A percentile compares a stretch with the other conserved stretches of the same genome.
phyloP scores from a whole-genome alignment of 768 basidiomycete species.

The Suillus plorans region DNA sequence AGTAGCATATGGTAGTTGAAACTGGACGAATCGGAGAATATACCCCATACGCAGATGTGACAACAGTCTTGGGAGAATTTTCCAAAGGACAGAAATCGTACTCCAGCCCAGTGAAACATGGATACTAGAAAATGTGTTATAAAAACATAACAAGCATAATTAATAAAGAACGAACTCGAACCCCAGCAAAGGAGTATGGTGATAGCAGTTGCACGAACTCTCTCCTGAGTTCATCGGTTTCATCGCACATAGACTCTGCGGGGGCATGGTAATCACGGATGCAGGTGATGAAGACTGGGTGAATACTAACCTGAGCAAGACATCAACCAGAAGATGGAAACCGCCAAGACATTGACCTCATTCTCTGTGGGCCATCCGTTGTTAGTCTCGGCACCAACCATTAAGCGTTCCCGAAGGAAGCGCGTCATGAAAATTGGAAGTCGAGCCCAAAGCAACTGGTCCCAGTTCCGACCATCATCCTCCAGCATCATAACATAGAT shows the following conservation, averaged over 20 bases:
- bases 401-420: slow-evolving; percentile 41
- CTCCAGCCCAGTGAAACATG: slow-evolving; percentile 42
- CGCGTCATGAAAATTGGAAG: slow-evolving; percentile 39
- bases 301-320: slow-evolving; percentile 35
- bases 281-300: not conserved
- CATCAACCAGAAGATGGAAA: slow-evolving; percentile 49
- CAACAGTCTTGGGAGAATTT: slow-evolving; percentile 12
- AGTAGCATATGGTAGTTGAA: slow-evolving; percentile 38
- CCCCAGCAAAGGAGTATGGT: slow-evolving; percentile 51
- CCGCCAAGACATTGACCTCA: slow-evolving; percentile 43
- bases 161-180: slow-evolving; percentile 40
- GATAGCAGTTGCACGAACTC: slow-evolving; percentile 37
- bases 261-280: slow-evolving; percentile 2
- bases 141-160: slow-evolving; percentile 7
- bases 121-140: slow-evolving; percentile 23
- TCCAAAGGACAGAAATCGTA: slow-evolving; percentile 25
- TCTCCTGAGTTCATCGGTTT: slow-evolving; percentile 31
- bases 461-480: slow-evolving; percentile 48
- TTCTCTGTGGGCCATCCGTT: slow-evolving; percentile 51
- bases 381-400: slow-evolving; percentile 36
- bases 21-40: slow-evolving; percentile 32
- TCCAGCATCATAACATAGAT: slow-evolving; percentile 61
- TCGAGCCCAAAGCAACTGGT: slow-evolving; percentile 45
- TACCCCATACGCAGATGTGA: slow-evolving; percentile 20
- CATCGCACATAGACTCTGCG: slow-evolving; percentile 34